phyloP scores from a whole-genome alignment of 306 rosid genomes.

The Castanea sativa region DNA sequence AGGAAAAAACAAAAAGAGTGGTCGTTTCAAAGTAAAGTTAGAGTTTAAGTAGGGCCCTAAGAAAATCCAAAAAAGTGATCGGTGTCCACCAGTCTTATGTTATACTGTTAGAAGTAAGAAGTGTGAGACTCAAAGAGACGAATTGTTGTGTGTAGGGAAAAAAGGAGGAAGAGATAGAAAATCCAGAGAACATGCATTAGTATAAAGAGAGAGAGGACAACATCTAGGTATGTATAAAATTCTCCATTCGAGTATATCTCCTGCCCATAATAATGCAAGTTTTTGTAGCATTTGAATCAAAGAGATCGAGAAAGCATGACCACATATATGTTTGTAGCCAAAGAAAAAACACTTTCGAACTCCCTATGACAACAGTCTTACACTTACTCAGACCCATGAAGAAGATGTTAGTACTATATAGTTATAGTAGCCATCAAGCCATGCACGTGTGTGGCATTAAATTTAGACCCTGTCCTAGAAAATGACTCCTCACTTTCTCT shows the following conservation, averaged over 20 bases:
- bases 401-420: neutral
- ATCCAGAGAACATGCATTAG: neutral
- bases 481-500: slow-evolving; percentile 1
- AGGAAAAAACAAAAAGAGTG: too few relatives aligned
- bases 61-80: neutral
- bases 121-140: neutral
- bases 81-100: too few relatives aligned
- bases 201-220: neutral
- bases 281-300: neutral
- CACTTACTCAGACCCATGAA: neutral
- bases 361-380: slow-evolving; percentile 8
- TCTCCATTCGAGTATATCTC: neutral
- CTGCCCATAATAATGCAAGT: neutral
- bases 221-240: neutral
- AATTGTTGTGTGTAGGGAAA: neutral
- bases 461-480: slow-evolving; percentile 10
- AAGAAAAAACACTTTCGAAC: slow-evolving; percentile 5
- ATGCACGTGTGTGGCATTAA: slow-evolving; percentile 48
- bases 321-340: neutral
- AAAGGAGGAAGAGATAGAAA: neutral
- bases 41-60: neutral
- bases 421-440: slow-evolving; percentile 4
- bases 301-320: neutral
- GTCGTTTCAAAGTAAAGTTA: too few relatives aligned
- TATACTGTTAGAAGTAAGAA: neutral